Conservation (phyloP, 1,139 yeast genomes). For the Suhomyces bribrorum region DNA sequence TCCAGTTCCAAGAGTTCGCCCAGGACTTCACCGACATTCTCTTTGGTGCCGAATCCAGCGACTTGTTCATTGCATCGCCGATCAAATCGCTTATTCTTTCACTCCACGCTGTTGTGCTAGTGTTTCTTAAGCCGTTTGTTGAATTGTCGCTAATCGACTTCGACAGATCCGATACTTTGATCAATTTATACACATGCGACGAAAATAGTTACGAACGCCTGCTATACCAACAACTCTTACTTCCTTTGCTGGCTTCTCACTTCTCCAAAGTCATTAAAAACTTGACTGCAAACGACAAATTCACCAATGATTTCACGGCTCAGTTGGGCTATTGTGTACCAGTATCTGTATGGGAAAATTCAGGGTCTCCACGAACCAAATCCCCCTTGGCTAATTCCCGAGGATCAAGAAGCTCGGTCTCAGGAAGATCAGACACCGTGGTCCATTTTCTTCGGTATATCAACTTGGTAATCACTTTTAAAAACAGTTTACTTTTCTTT, state of each 20-base stretch:
- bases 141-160: constrained; percentile 25
- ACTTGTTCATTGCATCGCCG: constrained; percentile 9
- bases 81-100: constrained; percentile 23
- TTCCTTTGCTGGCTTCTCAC: constrained; percentile 16
- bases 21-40: constrained; percentile 23
- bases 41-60: neutral
- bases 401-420: neutral
- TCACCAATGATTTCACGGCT: constrained; percentile 15
- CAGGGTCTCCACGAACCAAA: neutral
- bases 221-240: constrained; percentile 21
- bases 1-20: constrained; percentile 27
- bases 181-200: constrained; percentile 22
- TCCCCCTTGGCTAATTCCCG: neutral
- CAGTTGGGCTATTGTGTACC: constrained; percentile 29
- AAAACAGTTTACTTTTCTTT: constrained; percentile 30
- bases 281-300: constrained; percentile 12
- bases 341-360: constrained; percentile 13
- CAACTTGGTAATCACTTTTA: constrained; percentile 29
- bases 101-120: constrained; percentile 27
- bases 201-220: constrained; percentile 18
- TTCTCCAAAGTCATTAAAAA: constrained; percentile 5
- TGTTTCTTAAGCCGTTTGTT: constrained; percentile 33
- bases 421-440: neutral
- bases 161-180: constrained; percentile 20
- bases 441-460: constrained; percentile 24